phyloP scores from a whole-genome alignment of 2,329 filamentous ascomycete genomes.

The Rasamsonia emersonii region DNA sequence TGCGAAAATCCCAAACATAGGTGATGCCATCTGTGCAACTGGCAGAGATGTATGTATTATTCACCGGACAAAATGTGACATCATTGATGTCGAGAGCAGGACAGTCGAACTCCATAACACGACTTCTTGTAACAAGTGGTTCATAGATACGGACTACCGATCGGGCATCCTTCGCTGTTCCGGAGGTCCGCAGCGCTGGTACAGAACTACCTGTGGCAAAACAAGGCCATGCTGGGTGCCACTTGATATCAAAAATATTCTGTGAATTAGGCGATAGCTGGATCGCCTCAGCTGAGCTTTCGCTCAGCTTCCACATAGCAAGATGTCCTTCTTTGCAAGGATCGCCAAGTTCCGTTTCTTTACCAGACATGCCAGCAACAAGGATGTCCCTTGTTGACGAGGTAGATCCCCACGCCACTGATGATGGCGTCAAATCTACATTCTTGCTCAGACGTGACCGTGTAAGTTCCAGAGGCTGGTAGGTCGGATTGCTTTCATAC shows the following conservation, averaged over 20 bases:
- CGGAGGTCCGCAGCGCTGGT: constrained; percentile 11
- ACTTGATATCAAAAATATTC: constrained; percentile 52
- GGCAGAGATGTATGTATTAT: constrained; percentile 45
- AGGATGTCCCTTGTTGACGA: constrained; percentile 34
- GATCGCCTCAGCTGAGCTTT: constrained; percentile 25
- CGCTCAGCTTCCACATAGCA: constrained; percentile 44
- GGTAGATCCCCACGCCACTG: constrained; percentile 40
- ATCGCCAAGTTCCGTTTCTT: constrained; percentile 21
- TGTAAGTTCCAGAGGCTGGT: constrained; percentile 21
- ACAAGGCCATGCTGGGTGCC: constrained; percentile 41
- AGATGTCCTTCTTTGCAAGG: constrained; percentile 42
- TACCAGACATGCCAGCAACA: constrained; percentile 47
- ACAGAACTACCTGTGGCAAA: constrained; percentile 49
- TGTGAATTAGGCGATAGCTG: constrained; percentile 40
- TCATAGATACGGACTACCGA: constrained; percentile 49
- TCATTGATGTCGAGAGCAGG: constrained; percentile 55
- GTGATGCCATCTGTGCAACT: constrained; percentile 53
- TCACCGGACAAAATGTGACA: constrained; percentile 41
- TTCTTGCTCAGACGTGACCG: constrained; percentile 17
- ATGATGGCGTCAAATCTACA: constrained; percentile 35
- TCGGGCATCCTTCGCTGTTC: constrained; percentile 29
- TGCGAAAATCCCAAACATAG: constrained; percentile 53
- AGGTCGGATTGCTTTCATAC: constrained; percentile 8
- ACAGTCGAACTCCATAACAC: constrained; percentile 44
- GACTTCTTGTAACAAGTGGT: constrained; percentile 24